Evolutionary conservation across 768 basidiomycete genomes (phyloP).

Genomic region (Boletus subparvulus): DNA sequence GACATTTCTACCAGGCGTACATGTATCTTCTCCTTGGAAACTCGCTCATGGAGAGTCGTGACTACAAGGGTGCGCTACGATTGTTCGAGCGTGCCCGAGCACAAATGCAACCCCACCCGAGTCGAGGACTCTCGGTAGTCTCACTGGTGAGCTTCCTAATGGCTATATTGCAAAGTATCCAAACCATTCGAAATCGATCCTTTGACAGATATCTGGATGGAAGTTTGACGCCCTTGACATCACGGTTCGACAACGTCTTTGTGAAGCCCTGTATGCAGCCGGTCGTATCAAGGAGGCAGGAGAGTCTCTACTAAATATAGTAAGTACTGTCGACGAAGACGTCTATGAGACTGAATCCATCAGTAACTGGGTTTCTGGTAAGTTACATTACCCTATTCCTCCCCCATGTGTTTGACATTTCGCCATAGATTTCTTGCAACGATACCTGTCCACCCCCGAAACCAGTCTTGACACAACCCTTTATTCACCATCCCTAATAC

Average conservation of each 20-base stretch:
- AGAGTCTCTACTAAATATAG: not conserved
- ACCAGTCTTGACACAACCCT: not conserved
- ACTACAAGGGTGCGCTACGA: not conserved
- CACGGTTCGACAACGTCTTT: not conserved
- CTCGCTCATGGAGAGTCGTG: not conserved
- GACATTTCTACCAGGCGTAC: not conserved
- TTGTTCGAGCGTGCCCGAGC: not conserved
- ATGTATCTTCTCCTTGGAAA: slow-evolving; percentile 1
- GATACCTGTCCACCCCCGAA: not conserved
- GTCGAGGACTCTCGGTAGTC: not conserved
- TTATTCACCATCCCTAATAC: not conserved
- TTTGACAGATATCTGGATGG: not conserved
- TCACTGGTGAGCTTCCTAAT: not conserved
- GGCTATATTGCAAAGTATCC: too few species aligned
- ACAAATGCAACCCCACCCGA: too few species aligned
- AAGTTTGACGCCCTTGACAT: not conserved
- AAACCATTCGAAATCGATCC: not conserved
- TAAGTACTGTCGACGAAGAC: not conserved
- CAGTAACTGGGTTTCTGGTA: not conserved
- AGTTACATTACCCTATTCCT: not conserved
- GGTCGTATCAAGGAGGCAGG: not conserved
- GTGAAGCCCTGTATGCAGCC: not conserved
- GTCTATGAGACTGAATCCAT: not conserved
- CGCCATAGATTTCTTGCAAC: not conserved
- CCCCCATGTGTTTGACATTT: not conserved